phyloP scores from a whole-genome alignment of 805 yeast genomes.

The Kodamaea laetipori region DNA sequence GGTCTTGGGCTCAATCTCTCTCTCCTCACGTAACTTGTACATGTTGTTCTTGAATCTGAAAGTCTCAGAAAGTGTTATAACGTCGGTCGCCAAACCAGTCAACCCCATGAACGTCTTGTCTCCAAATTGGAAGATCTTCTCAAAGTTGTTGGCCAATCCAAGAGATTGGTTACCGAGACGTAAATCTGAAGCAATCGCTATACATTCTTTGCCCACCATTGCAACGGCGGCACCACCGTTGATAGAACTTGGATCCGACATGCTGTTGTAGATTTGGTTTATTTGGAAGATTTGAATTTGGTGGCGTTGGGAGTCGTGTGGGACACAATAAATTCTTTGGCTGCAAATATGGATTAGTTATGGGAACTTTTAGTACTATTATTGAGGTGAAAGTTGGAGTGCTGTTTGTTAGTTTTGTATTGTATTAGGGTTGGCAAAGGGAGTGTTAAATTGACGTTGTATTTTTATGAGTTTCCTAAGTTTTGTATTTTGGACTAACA shows the following conservation, averaged over 20 bases:
- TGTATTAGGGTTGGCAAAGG: too few relatives aligned
- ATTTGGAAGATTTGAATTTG: slow-evolving; percentile 6
- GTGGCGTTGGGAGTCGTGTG: slow-evolving; percentile 8
- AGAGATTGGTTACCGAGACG: slow-evolving; percentile 92
- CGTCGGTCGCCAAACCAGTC: slow-evolving; percentile 95
- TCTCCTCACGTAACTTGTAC: slow-evolving; percentile 88
- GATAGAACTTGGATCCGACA: slow-evolving; percentile 80
- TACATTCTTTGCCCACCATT: slow-evolving; percentile 98
- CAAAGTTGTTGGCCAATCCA: slow-evolving; percentile 90
- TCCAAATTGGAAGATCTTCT: slow-evolving; percentile 84
- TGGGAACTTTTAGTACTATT: background rate
- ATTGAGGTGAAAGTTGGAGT: background rate
- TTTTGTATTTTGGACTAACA: too few relatives aligned
- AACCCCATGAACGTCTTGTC: slow-evolving; percentile 82
- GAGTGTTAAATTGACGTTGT: too few relatives aligned
- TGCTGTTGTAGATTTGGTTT: slow-evolving; percentile 19
- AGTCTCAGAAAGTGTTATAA: slow-evolving; percentile 76
- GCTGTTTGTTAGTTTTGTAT: background rate
- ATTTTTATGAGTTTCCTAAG: too few relatives aligned
- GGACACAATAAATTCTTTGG: background rate
- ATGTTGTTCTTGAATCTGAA: slow-evolving; percentile 85
- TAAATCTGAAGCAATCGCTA: slow-evolving; percentile 94
- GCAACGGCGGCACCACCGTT: slow-evolving; percentile 97
- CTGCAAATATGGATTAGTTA: background rate
- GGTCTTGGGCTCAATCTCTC: slow-evolving; percentile 88